Conservation (phyloP, 2,329 filamentous ascomycete species). For the Exserohilum turcica region DNA sequence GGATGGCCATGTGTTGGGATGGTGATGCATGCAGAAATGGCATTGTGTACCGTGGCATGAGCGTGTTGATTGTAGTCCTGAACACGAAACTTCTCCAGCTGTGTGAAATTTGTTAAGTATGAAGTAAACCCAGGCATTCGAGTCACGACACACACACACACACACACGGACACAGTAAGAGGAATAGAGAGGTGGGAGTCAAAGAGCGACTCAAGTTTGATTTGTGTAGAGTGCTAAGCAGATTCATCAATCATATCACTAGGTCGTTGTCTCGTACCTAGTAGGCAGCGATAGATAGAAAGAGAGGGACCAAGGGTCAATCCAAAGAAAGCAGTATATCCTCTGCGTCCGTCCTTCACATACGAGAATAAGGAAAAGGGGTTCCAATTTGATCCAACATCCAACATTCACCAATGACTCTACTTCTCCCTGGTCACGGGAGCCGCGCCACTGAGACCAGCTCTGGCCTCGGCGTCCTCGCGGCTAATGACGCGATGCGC, state of each 20-base stretch:
- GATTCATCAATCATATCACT: not conserved
- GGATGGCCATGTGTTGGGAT: too few species aligned
- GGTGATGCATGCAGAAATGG: too few species aligned
- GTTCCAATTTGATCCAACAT: conserved; percentile 8
- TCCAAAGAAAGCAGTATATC: conserved; percentile 6
- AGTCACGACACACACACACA: not conserved
- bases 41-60: too few species aligned
- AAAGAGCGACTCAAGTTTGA: not conserved
- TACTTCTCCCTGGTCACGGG: conserved; percentile 22
- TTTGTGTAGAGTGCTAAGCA: conserved; percentile 1
- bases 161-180: not conserved
- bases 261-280: not conserved
- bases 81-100: too few species aligned
- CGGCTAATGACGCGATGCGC: conserved; percentile 36
- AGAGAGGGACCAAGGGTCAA: conserved; percentile 18
- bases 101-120: too few species aligned
- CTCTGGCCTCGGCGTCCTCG: conserved; percentile 46
- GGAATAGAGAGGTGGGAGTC: not conserved
- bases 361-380: not conserved
- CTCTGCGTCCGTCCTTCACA: not conserved
- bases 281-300: not conserved
- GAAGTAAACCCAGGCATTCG: not conserved
- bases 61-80: too few species aligned
- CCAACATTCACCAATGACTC: not conserved
- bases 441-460: conserved; percentile 22